phyloP scores from a whole-genome alignment of 768 basidiomycete genomes.

The Polyporus arcularius region DNA sequence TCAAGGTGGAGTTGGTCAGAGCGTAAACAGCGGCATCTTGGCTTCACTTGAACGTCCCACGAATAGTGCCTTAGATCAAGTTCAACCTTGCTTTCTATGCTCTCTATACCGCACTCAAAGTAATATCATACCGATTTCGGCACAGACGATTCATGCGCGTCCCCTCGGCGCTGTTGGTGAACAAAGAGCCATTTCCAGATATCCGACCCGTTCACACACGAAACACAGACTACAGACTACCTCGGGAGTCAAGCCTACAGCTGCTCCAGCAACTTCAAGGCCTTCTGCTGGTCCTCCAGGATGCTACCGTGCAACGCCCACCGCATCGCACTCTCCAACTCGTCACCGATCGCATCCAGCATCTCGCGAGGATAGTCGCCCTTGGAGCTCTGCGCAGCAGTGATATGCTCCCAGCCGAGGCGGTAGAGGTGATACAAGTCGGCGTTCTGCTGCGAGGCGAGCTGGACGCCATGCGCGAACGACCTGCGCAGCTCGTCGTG shows the following conservation, averaged over 20 bases:
- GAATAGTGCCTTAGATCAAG: background rate
- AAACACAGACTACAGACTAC: no score
- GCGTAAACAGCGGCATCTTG: background rate
- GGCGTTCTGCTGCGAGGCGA: slow-evolving; percentile 23
- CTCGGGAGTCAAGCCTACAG: background rate
- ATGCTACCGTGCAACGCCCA: slow-evolving; percentile 9
- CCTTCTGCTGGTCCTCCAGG: slow-evolving; percentile 4
- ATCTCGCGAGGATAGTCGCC: background rate
- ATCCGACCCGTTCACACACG: no score
- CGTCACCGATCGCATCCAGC: background rate
- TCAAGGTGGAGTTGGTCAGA: background rate
- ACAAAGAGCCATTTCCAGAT: no score
- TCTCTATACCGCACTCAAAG: no score
- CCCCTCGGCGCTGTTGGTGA: no score
- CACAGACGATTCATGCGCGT: no score
- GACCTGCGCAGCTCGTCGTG: slow-evolving; percentile 37
- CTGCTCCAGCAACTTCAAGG: slow-evolving; percentile 4
- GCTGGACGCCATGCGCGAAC: slow-evolving; percentile 27
- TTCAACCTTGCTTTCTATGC: background rate
- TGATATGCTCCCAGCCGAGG: slow-evolving; percentile 1
- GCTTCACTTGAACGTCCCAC: no score
- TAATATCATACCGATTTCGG: no score
- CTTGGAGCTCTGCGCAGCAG: slow-evolving; percentile 3
- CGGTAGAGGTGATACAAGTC: slow-evolving; percentile 27
- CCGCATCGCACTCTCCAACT: background rate